Evolutionary conservation across 768 basidiomycete genomes (phyloP).

Genomic region (Boletus rubroflammeus): DNA sequence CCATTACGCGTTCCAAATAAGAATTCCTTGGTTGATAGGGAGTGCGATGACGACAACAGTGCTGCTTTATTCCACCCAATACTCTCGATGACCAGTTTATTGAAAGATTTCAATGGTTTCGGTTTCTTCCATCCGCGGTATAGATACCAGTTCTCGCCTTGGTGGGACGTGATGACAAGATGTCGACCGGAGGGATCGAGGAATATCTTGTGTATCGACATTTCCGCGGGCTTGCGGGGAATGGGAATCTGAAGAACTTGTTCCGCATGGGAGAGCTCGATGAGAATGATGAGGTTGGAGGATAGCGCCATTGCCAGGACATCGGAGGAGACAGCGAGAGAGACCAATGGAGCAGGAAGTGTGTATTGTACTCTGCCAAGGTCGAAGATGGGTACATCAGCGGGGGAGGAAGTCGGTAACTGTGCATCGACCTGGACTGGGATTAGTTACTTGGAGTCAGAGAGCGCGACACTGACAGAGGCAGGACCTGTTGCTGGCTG

Average conservation of each 20-base stretch:
- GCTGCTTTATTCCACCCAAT: slow-evolving; percentile 86
- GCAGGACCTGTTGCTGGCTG: slow-evolving; percentile 41
- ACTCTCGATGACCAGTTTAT: slow-evolving; percentile 83
- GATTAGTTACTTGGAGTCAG: slow-evolving; percentile 5
- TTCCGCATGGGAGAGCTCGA: slow-evolving; percentile 85
- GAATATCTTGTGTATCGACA: slow-evolving; percentile 79
- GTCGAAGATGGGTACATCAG: slow-evolving; percentile 65
- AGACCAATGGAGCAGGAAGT: slow-evolving; percentile 78
- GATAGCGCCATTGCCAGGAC: slow-evolving; percentile 79
- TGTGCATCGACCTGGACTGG: slow-evolving; percentile 29
- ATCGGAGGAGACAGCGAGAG: slow-evolving; percentile 83
- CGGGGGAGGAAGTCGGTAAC: slow-evolving; percentile 30
- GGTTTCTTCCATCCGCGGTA: slow-evolving; percentile 81
- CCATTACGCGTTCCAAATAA: slow-evolving; percentile 85
- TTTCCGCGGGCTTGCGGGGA: slow-evolving; percentile 68
- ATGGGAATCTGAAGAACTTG: slow-evolving; percentile 81
- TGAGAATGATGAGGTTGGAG: slow-evolving; percentile 77
- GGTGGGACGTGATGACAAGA: slow-evolving; percentile 76
- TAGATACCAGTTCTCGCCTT: slow-evolving; percentile 94
- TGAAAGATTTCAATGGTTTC: slow-evolving; percentile 67
- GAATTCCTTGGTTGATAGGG: slow-evolving; percentile 78
- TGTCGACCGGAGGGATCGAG: slow-evolving; percentile 93
- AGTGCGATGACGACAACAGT: slow-evolving; percentile 58
- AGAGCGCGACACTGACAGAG: slow-evolving; percentile 8
- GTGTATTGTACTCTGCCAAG: slow-evolving; percentile 87